Base-by-base conservation (phyloP, 768 basidiomycete species). In the Cystofilobasidium bisporidii region DNA sequence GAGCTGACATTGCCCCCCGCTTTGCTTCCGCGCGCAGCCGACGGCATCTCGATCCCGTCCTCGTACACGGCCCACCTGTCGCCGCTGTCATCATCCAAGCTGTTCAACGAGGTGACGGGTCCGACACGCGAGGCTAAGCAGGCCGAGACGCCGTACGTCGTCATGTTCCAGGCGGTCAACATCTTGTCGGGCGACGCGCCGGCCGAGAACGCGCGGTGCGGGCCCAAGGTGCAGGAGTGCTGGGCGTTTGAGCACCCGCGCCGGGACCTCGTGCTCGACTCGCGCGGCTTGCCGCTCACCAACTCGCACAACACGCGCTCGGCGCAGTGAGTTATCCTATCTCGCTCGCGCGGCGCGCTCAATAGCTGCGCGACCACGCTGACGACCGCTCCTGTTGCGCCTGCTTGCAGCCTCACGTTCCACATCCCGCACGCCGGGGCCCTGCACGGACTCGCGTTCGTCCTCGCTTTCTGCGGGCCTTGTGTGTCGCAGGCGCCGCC, bases 171-270 rank as follows among this genome's bases (percentile, higher is more conserved):
- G 74, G 89, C 91, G 12, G 88, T 91, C 70, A 93, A 91, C 71
- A 82, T 92, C 67, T 81, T 99, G 48, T 90, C 88, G 66, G 91
- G 86, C 11, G 60, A 66, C 20, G 63, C 64, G 55, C 82, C 83
- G 33, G 82, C 83, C 48, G 72, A 80, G 41, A 74, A 71, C 41
- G 85, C 84, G 22, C 81, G 83, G 56, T 91, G 89, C 78, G 91
- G 92, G 18, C 81, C 86, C 1, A 84, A 84, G 71, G 82, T 96
- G 41, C 96, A 98, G 76, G 88, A 91, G 72, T 98, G 94, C 72
- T 99, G 96, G 96, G 87, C 88, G 71, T 99, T 98, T 76, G 89
- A 89, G 71, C 96, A 99, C 79, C 94, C 96, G 1, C 79, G 90
- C 68, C 81, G 83, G 63, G 90, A 94, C 74, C 81, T 86, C 1